A percentile compares a stretch with the other conserved stretches of the same genome.
These are phyloP conservation scores for Decorospora gaudefroyi DNA, from an alignment of 2,329 filamentous ascomycete species.

Conservation along the genomic window DNA sequence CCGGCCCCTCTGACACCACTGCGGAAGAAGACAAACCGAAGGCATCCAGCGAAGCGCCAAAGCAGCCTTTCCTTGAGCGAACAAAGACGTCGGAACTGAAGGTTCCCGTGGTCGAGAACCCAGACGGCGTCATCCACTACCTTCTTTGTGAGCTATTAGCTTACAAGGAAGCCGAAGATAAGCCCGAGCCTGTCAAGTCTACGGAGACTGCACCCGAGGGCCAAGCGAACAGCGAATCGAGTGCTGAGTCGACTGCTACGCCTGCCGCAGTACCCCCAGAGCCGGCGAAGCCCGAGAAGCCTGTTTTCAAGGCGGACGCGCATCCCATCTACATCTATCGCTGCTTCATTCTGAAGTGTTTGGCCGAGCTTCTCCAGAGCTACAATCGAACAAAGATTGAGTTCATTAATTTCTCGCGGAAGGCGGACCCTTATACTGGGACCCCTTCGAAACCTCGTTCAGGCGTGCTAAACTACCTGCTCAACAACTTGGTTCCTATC, in stretches of 20 bases:
- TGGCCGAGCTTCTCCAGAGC: constrained; percentile 85
- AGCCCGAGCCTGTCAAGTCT: constrained; percentile 58
- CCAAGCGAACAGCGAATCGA: constrained; percentile 13
- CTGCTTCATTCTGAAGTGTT: constrained; percentile 89
- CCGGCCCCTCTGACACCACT: constrained; percentile 32
- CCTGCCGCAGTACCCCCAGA: constrained; percentile 15
- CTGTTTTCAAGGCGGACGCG: constrained; percentile 84
- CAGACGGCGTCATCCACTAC: constrained; percentile 94
- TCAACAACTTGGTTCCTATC: constrained; percentile 74
- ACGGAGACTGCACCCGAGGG: constrained; percentile 50
- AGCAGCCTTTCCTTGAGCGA: constrained; percentile 61
- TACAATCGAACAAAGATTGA: constrained; percentile 97
- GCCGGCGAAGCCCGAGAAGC: constrained; percentile 62
- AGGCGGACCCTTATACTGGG: constrained; percentile 76
- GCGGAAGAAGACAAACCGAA: constrained; percentile 45
- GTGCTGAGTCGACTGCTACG: constrained; percentile 11
- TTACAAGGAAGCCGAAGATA: constrained; percentile 91
- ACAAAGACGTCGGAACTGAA: constrained; percentile 73
- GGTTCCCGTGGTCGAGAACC: constrained; percentile 83
- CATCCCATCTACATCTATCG: constrained; percentile 96
- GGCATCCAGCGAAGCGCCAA: constrained; percentile 38
- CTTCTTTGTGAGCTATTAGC: constrained; percentile 88
- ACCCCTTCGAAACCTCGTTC: constrained; percentile 95
- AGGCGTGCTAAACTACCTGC: constrained; percentile 88
- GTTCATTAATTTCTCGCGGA: constrained; percentile 98